phyloP scores from a whole-genome alignment of 768 basidiomycete genomes.

The Boletus rex-veris region DNA sequence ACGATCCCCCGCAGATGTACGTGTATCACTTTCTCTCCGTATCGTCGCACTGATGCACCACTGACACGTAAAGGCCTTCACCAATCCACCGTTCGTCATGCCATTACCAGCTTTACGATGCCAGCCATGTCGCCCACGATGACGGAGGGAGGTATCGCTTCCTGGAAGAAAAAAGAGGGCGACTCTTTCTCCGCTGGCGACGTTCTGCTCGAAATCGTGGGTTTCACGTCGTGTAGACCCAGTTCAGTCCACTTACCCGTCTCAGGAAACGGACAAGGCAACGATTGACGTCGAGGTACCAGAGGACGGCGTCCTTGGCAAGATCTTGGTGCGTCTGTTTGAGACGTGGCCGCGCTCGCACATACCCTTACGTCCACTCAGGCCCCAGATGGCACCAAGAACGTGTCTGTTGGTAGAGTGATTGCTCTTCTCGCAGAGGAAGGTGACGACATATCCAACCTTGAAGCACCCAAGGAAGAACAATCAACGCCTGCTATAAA shows the following conservation, averaged over 20 bases:
- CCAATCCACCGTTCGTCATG: conserved; percentile 46
- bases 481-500: conserved; percentile 9
- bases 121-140: conserved; percentile 98
- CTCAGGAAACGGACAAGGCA: conserved; percentile 89
- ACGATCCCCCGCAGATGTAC: conserved; percentile 25
- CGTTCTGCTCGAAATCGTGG: conserved; percentile 84
- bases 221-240: conserved; percentile 26
- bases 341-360: neutral
- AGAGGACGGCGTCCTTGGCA: conserved; percentile 92
- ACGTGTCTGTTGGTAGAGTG: conserved; percentile 79
- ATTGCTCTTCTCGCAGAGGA: conserved; percentile 95
- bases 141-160: conserved; percentile 89
- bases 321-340: conserved; percentile 70
- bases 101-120: conserved; percentile 78
- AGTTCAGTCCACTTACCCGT: neutral
- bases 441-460: conserved; percentile 89
- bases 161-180: conserved; percentile 88
- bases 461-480: conserved; percentile 56
- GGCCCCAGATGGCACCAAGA: conserved; percentile 76
- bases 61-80: conserved; percentile 40
- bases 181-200: conserved; percentile 79
- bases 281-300: conserved; percentile 99
- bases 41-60: conserved; percentile 1
- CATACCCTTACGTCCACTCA: conserved; percentile 27
- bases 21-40: neutral